Conservation (phyloP, 495 filamentous ascomycete genomes). For the Penicillium parvum region DNA sequence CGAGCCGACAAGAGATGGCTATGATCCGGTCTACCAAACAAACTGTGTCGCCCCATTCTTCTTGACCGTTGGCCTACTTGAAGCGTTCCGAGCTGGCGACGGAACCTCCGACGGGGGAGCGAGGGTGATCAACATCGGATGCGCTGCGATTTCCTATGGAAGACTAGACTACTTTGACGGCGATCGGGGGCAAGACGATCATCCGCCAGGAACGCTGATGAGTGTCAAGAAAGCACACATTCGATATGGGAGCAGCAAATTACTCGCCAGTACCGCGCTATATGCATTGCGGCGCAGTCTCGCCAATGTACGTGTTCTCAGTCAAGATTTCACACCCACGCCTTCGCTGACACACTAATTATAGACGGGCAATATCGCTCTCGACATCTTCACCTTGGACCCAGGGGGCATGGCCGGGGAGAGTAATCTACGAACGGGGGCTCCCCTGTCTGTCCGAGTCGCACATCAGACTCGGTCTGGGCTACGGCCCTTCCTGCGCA, state of each 20-base stretch:
- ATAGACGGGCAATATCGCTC: conserved; percentile 34
- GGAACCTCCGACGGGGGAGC: conserved; percentile 32
- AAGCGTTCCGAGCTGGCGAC: conserved; percentile 38
- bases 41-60: conserved; percentile 40
- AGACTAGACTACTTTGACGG: conserved; percentile 36
- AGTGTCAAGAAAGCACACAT: conserved; percentile 31
- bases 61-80: conserved; percentile 38
- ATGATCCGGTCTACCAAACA: conserved; percentile 40
- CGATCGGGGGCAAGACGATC: conserved; percentile 12
- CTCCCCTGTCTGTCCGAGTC: conserved; percentile 32
- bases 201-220: conserved; percentile 22
- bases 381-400: conserved; percentile 41
- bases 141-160: conserved; percentile 32
- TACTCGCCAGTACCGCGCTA: conserved; percentile 36
- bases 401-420: conserved; percentile 35
- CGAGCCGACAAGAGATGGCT: conserved; percentile 33
- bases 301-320: conserved; percentile 27
- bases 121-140: conserved; percentile 40
- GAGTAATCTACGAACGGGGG: conserved; percentile 22
- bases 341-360: conserved; percentile 1
- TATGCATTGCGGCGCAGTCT: conserved; percentile 42
- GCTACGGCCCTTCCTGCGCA: conserved; percentile 34
- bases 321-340: not conserved
- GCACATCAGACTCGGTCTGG: conserved; percentile 35
- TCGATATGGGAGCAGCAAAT: conserved; percentile 41